phyloP scores from a whole-genome alignment of 495 filamentous ascomycete genomes.

The Aspergillus coremiiformis region DNA sequence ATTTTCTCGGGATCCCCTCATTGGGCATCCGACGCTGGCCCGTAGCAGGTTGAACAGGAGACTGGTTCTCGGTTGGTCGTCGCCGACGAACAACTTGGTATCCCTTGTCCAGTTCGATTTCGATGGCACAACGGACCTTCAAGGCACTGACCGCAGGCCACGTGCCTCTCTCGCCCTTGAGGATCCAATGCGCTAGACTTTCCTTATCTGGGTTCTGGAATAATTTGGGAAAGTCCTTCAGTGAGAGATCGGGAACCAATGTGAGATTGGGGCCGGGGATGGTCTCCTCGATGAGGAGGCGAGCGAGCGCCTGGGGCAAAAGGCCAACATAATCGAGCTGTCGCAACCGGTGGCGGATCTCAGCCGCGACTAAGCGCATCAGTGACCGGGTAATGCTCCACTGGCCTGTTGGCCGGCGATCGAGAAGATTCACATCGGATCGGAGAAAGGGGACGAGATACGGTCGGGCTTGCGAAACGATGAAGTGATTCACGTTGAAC shows the following conservation, averaged over 20 bases:
- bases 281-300: constrained; percentile 80
- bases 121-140: constrained; percentile 75
- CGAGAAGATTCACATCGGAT: constrained; percentile 70
- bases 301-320: constrained; percentile 59
- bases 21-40: constrained; percentile 14
- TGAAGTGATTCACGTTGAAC: constrained; percentile 97
- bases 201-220: constrained; percentile 73
- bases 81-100: constrained; percentile 70
- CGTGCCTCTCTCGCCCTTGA: constrained; percentile 74
- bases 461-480: constrained; percentile 91
- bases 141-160: constrained; percentile 89
- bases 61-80: constrained; percentile 32
- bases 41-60: not conserved
- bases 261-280: constrained; percentile 75
- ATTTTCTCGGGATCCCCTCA: constrained; percentile 23
- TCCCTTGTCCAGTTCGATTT: constrained; percentile 75
- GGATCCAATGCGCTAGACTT: constrained; percentile 77
- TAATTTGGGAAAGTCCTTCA: constrained; percentile 63
- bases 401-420: constrained; percentile 51
- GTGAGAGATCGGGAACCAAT: constrained; percentile 70
- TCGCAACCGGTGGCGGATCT: constrained; percentile 72
- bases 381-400: constrained; percentile 54
- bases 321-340: constrained; percentile 74
- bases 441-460: constrained; percentile 87
- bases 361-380: constrained; percentile 61